Conservation (phyloP, 2,329 filamentous ascomycete genomes). For the Penicillium sp. region DNA sequence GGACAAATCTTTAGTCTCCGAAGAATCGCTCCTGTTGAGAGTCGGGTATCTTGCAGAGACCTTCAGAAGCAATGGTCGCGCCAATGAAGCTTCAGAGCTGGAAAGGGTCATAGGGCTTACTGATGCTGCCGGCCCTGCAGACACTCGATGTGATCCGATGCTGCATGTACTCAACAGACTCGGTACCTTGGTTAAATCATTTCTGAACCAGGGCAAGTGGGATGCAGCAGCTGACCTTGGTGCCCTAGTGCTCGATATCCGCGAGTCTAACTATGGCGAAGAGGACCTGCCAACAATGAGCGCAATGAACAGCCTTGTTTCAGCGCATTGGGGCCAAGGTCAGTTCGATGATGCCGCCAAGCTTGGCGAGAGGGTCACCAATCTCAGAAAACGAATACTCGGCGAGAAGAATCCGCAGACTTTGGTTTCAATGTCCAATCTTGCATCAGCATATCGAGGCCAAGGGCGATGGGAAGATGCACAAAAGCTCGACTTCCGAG, state of each 20-base stretch:
- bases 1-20: not conserved
- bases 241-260: not conserved
- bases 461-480: constrained; percentile 11
- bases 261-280: constrained; percentile 5
- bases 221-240: constrained; percentile 8
- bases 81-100: not conserved
- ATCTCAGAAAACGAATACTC: not conserved
- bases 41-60: not conserved
- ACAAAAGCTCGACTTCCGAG: constrained; percentile 5
- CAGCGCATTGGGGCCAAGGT: constrained; percentile 11
- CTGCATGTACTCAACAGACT: constrained; percentile 5
- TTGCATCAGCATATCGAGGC: constrained; percentile 12
- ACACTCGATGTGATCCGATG: not conserved
- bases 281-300: constrained; percentile 10
- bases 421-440: constrained; percentile 14
- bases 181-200: not conserved
- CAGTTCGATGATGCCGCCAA: constrained; percentile 7
- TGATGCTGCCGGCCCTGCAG: not conserved
- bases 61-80: not conserved
- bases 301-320: constrained; percentile 14
- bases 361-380: constrained; percentile 3
- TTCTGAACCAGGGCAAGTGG: constrained; percentile 7
- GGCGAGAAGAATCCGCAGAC: constrained; percentile 13
- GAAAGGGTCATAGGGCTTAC: not conserved
- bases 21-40: not conserved